phyloP scores from a whole-genome alignment of 225 moss, liverwort and hornwort species.

The Anthoceros angustus region DNA sequence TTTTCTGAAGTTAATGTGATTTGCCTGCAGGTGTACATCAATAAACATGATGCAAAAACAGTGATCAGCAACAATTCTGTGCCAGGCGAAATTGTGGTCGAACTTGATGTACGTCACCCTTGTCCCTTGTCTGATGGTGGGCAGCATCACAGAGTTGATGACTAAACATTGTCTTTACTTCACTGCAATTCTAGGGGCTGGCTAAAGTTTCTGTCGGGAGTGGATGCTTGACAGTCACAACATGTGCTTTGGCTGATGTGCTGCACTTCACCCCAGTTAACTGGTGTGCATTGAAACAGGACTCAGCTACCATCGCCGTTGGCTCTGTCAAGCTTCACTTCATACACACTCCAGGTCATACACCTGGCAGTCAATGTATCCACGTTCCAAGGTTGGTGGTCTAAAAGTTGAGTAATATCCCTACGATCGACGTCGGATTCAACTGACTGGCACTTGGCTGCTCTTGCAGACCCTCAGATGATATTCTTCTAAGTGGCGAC shows the following conservation, averaged over 20 bases:
- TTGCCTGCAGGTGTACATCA: slow-evolving; percentile 46
- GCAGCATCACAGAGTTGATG: too few species aligned
- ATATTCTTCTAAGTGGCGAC: slow-evolving; percentile 49
- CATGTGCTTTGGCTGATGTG: too few species aligned
- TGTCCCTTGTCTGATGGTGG: too few species aligned
- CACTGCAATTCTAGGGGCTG: too few species aligned
- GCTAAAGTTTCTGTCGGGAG: too few species aligned
- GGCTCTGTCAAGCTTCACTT: slow-evolving; percentile 68
- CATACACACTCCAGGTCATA: slow-evolving; percentile 95
- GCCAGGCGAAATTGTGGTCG: slow-evolving; percentile 42
- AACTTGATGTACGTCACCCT: slow-evolving; percentile 36
- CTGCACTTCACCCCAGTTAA: background rate
- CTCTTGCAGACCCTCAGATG: slow-evolving; percentile 18
- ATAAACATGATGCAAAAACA: slow-evolving; percentile 54
- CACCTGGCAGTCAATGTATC: slow-evolving; percentile 94
- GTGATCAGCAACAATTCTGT: slow-evolving; percentile 46
- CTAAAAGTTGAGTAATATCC: too few species aligned
- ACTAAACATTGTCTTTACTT: too few species aligned
- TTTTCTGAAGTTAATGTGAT: too few species aligned
- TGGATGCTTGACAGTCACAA: too few species aligned
- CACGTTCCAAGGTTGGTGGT: slow-evolving; percentile 58
- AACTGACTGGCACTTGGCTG: background rate
- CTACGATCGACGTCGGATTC: too few species aligned
- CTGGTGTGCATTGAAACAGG: slow-evolving; percentile 15
- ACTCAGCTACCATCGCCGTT: slow-evolving; percentile 46